A percentile compares a stretch with the other conserved stretches of the same genome.
Evolutionary conservation across 1,139 yeast genomes (phyloP).

Genomic region (Nakaseomyces sp.): DNA sequence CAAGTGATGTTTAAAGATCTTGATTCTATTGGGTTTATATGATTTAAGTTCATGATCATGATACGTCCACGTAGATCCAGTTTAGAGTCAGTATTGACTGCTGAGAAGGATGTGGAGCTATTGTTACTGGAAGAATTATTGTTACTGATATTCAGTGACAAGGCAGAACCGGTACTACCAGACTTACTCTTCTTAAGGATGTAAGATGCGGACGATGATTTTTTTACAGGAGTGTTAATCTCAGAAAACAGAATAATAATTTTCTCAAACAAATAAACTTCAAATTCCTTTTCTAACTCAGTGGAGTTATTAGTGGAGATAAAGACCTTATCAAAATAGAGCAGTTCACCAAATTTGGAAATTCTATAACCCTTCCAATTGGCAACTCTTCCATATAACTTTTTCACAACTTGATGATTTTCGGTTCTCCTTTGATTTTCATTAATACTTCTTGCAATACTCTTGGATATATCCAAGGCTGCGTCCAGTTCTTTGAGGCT

Average conservation of each 20-base stretch:
- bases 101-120: conserved; percentile 7
- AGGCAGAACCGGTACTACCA: conserved; percentile 22
- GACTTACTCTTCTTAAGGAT: conserved; percentile 26
- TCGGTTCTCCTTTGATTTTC: conserved; percentile 93
- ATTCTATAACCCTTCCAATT: conserved; percentile 95
- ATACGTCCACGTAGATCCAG: conserved; percentile 60
- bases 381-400: conserved; percentile 60
- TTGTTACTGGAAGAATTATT: conserved; percentile 11
- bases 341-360: conserved; percentile 73
- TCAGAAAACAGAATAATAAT: conserved; percentile 74
- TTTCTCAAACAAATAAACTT: conserved; percentile 80
- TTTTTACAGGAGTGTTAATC: conserved; percentile 29
- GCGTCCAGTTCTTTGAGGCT: conserved; percentile 58
- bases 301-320: conserved; percentile 41
- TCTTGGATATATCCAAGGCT: conserved; percentile 61
- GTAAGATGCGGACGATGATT: conserved; percentile 29
- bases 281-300: conserved; percentile 79
- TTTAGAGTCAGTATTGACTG: conserved; percentile 23
- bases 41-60: conserved; percentile 58
- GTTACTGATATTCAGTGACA: conserved; percentile 21
- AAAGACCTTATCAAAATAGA: conserved; percentile 68
- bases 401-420: conserved; percentile 63
- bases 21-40: conserved; percentile 37
- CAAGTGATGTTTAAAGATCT: conserved; percentile 63
- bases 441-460: conserved; percentile 79